Base-by-base conservation (phyloP, 176 grass and related monocot genomes). In the Carex kokanica region DNA sequence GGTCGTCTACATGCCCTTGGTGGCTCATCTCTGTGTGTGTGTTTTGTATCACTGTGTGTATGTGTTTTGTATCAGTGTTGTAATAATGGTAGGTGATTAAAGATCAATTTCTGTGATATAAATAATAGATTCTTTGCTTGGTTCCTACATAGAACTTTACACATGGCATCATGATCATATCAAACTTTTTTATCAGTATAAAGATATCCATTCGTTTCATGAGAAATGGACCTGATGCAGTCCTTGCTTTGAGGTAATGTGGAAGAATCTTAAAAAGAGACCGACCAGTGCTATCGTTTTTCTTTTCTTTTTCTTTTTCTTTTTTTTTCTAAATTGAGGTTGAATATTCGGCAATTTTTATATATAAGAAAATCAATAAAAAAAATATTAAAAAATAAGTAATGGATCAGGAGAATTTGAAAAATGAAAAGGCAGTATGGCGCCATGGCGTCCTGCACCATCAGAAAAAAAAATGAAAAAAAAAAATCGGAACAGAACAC, bases 101-200 rank as follows among this genome's bases (percentile, higher is more conserved):
- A 77, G 21, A 8, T 77, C 13, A 16, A 55, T 16, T 77, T 55
- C 5, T 55, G 17, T 17, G 45, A 55, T 15, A 29, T 54, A 75
- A 75, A 29, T 9, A 71, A 20, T 23, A 75, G 72, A 75, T 75
- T 75, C 72, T 75, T 75, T 75, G 72, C 47, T 75, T 75, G 47
- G 1, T 77, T 21, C 18, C 73, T 77, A 14, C 12, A 17, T 55
- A 5, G 49, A 77, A 47, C 45, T 53, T 77, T 55, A 54, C 24
- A 31, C 10, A 14, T 31, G 36, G 38, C 73, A 77, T 49, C 73
- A 15, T 77, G 21, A 54, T 77, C 73, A 32, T 18, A 54, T 27
- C 49, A 16, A 55, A 24, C 23, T 31, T 41, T n/a, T 70, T 77
- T 55, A 51, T 74, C 20, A 74, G n/a, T 24, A 55, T 16, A 55